A percentile compares a stretch with the other conserved stretches of the same genome.
phyloP scores from a whole-genome alignment of 169 alveolate species.

The Plasmodium gallinaceum region DNA sequence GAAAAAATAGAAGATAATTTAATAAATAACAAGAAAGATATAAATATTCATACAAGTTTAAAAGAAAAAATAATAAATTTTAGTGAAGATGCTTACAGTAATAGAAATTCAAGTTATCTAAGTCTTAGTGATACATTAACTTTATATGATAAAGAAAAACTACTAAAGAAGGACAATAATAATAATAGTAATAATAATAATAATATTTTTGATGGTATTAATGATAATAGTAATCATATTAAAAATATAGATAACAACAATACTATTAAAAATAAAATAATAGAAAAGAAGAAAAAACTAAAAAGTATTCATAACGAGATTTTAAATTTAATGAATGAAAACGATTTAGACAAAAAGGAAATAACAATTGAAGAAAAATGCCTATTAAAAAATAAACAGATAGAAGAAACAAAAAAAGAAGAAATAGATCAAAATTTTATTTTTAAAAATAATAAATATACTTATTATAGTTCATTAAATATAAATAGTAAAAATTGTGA shows the following conservation, averaged over 20 bases:
- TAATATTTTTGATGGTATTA: background rate
- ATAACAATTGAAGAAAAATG: background rate
- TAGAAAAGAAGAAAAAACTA: constrained; percentile 46
- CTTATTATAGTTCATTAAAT: no score
- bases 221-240: background rate
- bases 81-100: background rate
- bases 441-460: no score
- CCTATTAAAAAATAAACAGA: background rate
- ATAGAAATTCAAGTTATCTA: background rate
- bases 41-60: background rate
- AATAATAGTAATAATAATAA: background rate
- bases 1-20: background rate
- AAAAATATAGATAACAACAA: background rate
- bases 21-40: background rate
- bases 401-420: background rate
- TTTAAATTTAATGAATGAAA: constrained; percentile 37
- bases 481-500: background rate
- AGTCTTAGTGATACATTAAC: background rate
- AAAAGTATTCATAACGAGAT: constrained; percentile 67
- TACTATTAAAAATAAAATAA: constrained; percentile 31
- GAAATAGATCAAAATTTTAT: background rate
- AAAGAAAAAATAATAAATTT: constrained; percentile 17
- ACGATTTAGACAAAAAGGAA: constrained; percentile 4
- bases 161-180: no score
- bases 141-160: background rate